A percentile compares a stretch with the other conserved stretches of the same genome.
Conservation (phyloP, 2,329 filamentous ascomycete species). For the Fusarium metavorans region DNA sequence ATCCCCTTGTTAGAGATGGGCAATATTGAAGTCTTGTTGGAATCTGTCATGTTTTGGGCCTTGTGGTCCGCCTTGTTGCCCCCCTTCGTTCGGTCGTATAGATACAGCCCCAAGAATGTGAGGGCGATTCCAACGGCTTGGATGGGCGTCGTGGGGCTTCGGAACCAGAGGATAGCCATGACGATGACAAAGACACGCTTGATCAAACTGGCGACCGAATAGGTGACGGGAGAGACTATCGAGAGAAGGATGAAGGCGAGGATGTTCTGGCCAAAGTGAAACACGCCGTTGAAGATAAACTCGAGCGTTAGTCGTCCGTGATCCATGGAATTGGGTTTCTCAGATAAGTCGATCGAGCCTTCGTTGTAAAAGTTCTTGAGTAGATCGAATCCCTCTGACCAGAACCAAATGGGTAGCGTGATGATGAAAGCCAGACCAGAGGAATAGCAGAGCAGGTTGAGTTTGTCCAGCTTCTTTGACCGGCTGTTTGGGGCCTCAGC, state of each 20-base stretch:
- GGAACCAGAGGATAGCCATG: constrained; percentile 96
- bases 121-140: constrained; percentile 88
- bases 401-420: constrained; percentile 92
- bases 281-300: constrained; percentile 96
- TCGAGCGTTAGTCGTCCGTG: constrained; percentile 82
- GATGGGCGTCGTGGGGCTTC: constrained; percentile 83
- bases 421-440: constrained; percentile 91
- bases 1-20: constrained; percentile 67
- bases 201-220: constrained; percentile 94
- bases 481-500: constrained; percentile 73
- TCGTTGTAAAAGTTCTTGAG: constrained; percentile 83
- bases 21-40: constrained; percentile 64
- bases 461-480: constrained; percentile 89
- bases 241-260: constrained; percentile 93
- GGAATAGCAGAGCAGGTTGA: constrained; percentile 97
- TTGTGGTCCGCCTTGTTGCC: constrained; percentile 88
- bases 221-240: constrained; percentile 95
- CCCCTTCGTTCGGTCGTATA: constrained; percentile 94
- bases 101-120: constrained; percentile 91
- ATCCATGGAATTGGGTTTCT: constrained; percentile 75
- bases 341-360: constrained; percentile 75
- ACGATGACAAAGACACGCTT: constrained; percentile 98
- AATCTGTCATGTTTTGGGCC: constrained; percentile 72
- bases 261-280: constrained; percentile 97
- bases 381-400: constrained; percentile 85